These are phyloP conservation scores for Diaporthe humulicola DNA, from an alignment of 2,329 filamentous ascomycete species.

Conservation along the genomic window DNA sequence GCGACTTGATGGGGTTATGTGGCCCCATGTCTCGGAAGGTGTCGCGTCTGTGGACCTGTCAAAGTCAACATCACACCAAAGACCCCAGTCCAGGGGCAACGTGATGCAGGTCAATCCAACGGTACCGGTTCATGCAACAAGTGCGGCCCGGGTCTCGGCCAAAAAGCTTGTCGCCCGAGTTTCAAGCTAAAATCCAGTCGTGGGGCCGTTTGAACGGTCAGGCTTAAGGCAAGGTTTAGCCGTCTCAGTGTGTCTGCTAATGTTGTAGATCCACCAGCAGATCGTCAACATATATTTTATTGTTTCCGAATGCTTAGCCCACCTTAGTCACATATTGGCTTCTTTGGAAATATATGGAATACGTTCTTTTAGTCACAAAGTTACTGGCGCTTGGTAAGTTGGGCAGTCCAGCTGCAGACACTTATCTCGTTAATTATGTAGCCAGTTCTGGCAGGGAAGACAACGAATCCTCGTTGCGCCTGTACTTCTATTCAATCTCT, in stretches of 20 bases:
- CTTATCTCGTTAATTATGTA: too few relatives aligned
- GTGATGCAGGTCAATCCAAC: background rate
- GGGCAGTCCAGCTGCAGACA: too few relatives aligned
- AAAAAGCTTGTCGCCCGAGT: background rate
- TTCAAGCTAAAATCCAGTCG: background rate
- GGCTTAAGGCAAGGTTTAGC: background rate
- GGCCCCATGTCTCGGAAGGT: background rate
- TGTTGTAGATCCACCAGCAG: background rate
- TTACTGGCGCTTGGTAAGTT: too few relatives aligned
- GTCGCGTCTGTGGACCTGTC: background rate
- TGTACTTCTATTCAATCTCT: too few relatives aligned
- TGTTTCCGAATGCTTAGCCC: too few relatives aligned
- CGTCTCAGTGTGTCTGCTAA: background rate
- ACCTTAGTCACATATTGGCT: too few relatives aligned
- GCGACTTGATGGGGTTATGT: background rate
- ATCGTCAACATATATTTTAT: background rate
- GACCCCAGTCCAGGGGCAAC: background rate
- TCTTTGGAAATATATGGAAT: too few relatives aligned
- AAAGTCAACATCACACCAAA: background rate
- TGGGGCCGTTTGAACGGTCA: background rate
- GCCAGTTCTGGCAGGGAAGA: too few relatives aligned
- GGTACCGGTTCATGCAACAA: background rate
- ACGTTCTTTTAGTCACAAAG: too few relatives aligned
- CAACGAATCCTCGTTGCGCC: too few relatives aligned
- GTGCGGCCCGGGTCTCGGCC: conserved; percentile 8